These are phyloP conservation scores for Yarrowia deformans DNA, from an alignment of 805 yeast genomes.

Conservation along the genomic window DNA sequence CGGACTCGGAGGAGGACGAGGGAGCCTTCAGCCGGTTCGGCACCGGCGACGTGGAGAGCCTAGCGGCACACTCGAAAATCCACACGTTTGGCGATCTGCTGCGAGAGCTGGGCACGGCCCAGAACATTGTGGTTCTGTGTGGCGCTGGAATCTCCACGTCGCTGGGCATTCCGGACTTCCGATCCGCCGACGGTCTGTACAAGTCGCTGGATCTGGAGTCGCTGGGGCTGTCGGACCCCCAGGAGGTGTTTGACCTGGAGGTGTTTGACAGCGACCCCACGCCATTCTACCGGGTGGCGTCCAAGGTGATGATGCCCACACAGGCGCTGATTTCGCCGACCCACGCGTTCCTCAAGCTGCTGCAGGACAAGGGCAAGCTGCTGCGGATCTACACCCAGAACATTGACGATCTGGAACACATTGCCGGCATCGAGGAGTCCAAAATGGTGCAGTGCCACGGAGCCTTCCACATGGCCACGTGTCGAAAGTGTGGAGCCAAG, in stretches of 20 bases:
- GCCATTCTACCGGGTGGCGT: slow-evolving; percentile 86
- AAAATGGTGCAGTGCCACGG: slow-evolving; percentile 90
- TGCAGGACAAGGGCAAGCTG: slow-evolving; percentile 78
- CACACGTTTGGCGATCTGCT: slow-evolving; percentile 65
- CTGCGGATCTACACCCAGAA: slow-evolving; percentile 89
- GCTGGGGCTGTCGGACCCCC: slow-evolving; percentile 83
- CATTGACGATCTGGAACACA: slow-evolving; percentile 84
- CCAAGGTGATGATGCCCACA: slow-evolving; percentile 80
- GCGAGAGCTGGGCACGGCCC: slow-evolving; percentile 60
- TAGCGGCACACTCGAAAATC: slow-evolving; percentile 13
- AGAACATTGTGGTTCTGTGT: slow-evolving; percentile 74
- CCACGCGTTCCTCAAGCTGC: slow-evolving; percentile 76
- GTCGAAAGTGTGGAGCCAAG: slow-evolving; percentile 74
- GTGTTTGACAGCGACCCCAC: slow-evolving; percentile 78
- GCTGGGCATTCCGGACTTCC: slow-evolving; percentile 89
- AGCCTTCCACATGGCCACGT: slow-evolving; percentile 86
- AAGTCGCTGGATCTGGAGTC: slow-evolving; percentile 62
- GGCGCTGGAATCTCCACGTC: slow-evolving; percentile 96
- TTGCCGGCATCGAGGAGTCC: slow-evolving; percentile 73
- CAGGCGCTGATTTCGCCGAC: slow-evolving; percentile 65
- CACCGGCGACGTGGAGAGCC: not conserved
- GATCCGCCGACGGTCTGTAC: slow-evolving; percentile 88
- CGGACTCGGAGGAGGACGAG: slow-evolving; percentile 13
- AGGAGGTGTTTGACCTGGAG: slow-evolving; percentile 80
- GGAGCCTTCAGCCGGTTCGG: slow-evolving; percentile 5